Percentiles rank a stretch among this genome's conserved stretches.
Conservation (phyloP, 1,284 basidiomycete species). For the Moesziomyces parantarcticus region DNA sequence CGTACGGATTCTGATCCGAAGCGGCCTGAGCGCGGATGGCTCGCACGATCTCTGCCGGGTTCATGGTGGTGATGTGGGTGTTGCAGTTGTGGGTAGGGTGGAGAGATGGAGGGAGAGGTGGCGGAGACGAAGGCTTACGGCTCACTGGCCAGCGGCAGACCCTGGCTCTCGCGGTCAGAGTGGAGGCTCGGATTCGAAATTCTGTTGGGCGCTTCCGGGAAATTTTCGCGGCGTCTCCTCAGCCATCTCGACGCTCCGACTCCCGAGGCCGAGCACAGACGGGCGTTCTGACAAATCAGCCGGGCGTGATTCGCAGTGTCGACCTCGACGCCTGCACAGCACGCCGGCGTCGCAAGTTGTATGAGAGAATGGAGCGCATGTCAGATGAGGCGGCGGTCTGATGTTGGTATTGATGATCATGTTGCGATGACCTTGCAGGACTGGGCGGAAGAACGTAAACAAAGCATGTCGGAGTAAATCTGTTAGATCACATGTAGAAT, state of each 20-base stretch:
- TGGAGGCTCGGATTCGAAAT: slow-evolving; percentile 36
- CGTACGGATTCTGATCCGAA: slow-evolving; percentile 12
- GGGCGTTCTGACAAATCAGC: slow-evolving; percentile 30
- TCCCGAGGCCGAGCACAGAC: slow-evolving; percentile 6
- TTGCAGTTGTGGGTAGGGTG: neutral
- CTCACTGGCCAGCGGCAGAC: neutral
- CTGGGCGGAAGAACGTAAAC: no score
- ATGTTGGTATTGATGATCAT: no score
- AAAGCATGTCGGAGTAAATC: no score
- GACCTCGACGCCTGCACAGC: no score
- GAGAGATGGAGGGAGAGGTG: neutral
- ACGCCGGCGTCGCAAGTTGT: no score
- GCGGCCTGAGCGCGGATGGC: slow-evolving; percentile 42
- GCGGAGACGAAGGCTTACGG: no score
- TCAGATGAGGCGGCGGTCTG: no score
- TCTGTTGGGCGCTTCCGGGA: slow-evolving; percentile 15
- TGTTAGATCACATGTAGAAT: no score
- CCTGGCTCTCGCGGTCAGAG: slow-evolving; percentile 5
- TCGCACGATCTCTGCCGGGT: slow-evolving; percentile 38
- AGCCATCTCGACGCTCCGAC: slow-evolving; percentile 11
- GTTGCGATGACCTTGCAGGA: no score
- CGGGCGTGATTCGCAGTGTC: neutral
- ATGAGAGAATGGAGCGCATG: no score
- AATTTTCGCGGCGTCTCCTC: slow-evolving; percentile 17
- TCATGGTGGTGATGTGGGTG: slow-evolving; percentile 13